Conservation (phyloP, 169 alveolate species). For the Eimeria acervulina region DNA sequence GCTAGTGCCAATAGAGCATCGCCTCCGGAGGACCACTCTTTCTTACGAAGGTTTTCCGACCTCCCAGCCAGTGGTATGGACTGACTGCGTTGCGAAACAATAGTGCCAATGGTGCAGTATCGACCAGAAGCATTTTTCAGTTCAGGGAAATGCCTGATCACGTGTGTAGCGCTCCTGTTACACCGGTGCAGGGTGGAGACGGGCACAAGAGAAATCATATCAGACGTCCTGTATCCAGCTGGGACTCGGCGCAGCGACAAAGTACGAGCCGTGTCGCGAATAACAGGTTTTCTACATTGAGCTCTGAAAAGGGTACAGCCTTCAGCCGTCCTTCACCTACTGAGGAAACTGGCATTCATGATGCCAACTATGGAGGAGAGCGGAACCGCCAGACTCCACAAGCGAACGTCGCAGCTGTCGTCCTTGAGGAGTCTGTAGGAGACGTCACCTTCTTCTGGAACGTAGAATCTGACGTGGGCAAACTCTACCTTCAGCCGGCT, state of each 20-base stretch:
- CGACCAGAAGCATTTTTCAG: background rate
- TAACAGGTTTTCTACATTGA: background rate
- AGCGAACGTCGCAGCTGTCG: background rate
- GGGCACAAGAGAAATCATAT: background rate
- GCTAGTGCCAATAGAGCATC: constrained; percentile 52
- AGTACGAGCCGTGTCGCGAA: background rate
- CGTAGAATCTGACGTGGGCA: constrained; percentile 56
- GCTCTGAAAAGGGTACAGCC: background rate
- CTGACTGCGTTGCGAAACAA: background rate
- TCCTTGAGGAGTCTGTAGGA: constrained; percentile 68
- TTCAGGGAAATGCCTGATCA: background rate
- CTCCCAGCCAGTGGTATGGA: background rate
- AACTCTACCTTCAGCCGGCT: constrained; percentile 27
- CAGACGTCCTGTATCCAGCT: background rate
- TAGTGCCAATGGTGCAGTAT: background rate
- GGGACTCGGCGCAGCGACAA: background rate
- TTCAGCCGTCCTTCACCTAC: background rate
- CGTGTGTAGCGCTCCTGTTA: background rate
- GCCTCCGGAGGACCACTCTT: constrained; percentile 25
- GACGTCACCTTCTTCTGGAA: constrained; percentile 55
- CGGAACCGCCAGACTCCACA: background rate
- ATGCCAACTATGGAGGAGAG: background rate
- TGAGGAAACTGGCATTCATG: background rate
- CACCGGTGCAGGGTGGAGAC: background rate
- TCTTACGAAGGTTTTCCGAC: background rate